phyloP scores from a whole-genome alignment of 1,139 yeast genomes.

The Blastobotrys capitulatus region DNA sequence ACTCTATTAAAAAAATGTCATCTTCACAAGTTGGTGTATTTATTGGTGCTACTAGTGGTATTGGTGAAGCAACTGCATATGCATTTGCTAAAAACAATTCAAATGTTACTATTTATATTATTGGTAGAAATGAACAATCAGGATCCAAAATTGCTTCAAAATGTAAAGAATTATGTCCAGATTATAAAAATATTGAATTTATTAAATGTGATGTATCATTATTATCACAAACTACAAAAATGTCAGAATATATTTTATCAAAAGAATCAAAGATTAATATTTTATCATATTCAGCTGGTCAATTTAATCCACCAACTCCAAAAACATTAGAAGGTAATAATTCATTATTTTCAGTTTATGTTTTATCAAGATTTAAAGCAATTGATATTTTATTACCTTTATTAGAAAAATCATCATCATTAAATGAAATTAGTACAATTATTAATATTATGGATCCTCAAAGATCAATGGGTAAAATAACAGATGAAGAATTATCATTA shows the following conservation, averaged over 20 bases:
- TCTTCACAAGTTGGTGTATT: constrained; percentile 25
- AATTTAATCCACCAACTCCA: constrained; percentile 14
- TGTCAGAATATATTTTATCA: constrained; percentile 18
- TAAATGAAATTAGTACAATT: constrained; percentile 27
- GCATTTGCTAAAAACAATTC: constrained; percentile 26
- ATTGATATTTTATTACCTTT: constrained; percentile 23
- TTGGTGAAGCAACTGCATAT: constrained; percentile 30
- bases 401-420: constrained; percentile 22
- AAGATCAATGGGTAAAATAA: constrained; percentile 28
- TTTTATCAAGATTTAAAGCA: constrained; percentile 28
- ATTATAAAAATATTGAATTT: constrained; percentile 21
- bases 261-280: constrained; percentile 27
- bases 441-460: constrained; percentile 27
- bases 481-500: constrained; percentile 16
- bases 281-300: constrained; percentile 25
- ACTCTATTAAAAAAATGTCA: too few species aligned
- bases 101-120: constrained; percentile 28
- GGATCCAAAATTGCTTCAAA: constrained; percentile 21
- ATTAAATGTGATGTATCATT: constrained; percentile 23
- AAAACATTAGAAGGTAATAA: constrained; percentile 30
- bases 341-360: constrained; percentile 23
- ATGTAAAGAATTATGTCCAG: constrained; percentile 13
- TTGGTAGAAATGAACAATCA: constrained; percentile 27
- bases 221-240: constrained; percentile 23
- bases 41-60: constrained; percentile 32